Evolutionary conservation across 164 flowering plant species (phyloP).

Genomic region (Annona squamosa): DNA sequence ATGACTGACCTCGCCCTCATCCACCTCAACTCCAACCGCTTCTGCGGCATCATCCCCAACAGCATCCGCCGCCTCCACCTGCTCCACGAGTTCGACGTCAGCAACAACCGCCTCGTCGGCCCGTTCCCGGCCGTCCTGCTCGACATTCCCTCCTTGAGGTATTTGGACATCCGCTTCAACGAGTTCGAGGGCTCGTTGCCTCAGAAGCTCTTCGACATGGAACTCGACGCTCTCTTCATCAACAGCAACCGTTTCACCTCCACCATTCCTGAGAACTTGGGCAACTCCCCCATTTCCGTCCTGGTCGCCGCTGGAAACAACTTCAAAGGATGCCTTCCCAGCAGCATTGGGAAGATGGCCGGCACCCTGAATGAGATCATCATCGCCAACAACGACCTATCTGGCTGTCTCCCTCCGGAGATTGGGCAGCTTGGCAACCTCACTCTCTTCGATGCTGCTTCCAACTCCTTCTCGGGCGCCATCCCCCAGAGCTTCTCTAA

Average conservation of each 20-base stretch:
- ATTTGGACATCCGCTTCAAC: conserved; percentile 47
- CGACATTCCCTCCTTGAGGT: conserved; percentile 32
- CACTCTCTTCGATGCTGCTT: conserved; percentile 26
- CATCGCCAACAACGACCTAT: conserved; percentile 22
- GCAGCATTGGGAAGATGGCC: conserved; percentile 39
- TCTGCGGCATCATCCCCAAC: conserved; percentile 31
- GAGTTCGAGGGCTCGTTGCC: conserved; percentile 46
- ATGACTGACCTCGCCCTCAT: conserved; percentile 20
- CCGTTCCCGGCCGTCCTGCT: conserved; percentile 41
- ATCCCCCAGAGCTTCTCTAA: conserved; percentile 25
- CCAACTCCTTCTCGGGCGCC: conserved; percentile 25
- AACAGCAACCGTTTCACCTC: conserved; percentile 39
- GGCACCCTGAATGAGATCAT: conserved; percentile 34
- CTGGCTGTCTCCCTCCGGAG: conserved; percentile 36
- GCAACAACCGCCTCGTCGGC: conserved; percentile 53
- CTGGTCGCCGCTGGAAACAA: conserved; percentile 34
- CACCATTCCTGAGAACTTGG: conserved; percentile 31
- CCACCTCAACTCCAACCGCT: conserved; percentile 31
- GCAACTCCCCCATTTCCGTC: conserved; percentile 36
- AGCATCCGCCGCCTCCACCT: conserved; percentile 15
- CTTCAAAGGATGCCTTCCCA: conserved; percentile 35
- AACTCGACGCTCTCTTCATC: conserved; percentile 41
- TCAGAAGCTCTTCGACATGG: conserved; percentile 31
- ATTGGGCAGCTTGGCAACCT: conserved; percentile 28
- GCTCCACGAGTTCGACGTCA: conserved; percentile 29